Percentiles rank a stretch among this genome's conserved stretches.
Conservation (phyloP, 2,329 filamentous ascomycete genomes). For the Colletotrichum sp. region DNA sequence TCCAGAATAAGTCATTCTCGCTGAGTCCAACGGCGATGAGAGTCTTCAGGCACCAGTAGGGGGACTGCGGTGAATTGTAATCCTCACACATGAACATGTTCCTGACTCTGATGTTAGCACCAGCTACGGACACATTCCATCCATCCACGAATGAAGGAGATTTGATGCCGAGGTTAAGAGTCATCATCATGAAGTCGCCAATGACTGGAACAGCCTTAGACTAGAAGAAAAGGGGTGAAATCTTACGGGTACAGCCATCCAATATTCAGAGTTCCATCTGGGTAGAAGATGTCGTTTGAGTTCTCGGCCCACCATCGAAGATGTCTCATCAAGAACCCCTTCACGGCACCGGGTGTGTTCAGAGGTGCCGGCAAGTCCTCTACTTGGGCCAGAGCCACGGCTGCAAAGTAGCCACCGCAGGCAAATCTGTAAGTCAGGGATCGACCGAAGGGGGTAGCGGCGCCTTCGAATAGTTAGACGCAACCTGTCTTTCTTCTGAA, state of each 20-base stretch:
- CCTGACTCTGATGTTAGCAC: accelerated
- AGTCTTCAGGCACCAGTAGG: constrained; percentile 59
- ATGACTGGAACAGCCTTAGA: neutral
- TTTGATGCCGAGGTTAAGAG: accelerated
- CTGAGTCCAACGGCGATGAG: constrained; percentile 46
- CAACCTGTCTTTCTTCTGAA: neutral
- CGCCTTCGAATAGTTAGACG: constrained; percentile 36
- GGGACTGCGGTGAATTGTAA: constrained; percentile 62
- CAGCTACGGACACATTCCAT: neutral
- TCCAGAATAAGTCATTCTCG: constrained; percentile 49
- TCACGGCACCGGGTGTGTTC: constrained; percentile 41
- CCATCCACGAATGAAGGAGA: accelerated
- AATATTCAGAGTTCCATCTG: constrained; percentile 55
- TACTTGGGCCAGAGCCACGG: constrained; percentile 45
- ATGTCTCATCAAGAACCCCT: constrained; percentile 54
- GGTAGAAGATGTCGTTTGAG: constrained; percentile 47
- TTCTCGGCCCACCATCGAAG: constrained; percentile 52
- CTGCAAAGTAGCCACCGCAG: constrained; percentile 52
- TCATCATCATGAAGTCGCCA: neutral
- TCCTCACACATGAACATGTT: constrained; percentile 62
- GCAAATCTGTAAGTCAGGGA: constrained; percentile 58
- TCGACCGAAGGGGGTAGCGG: constrained; percentile 56
- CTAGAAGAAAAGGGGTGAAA: neutral
- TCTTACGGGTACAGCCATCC: constrained; percentile 38
- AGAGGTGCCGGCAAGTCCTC: constrained; percentile 39